Evolutionary conservation across 1,284 basidiomycete genomes (phyloP).

Genomic region (Fomitopsis pinicola): DNA sequence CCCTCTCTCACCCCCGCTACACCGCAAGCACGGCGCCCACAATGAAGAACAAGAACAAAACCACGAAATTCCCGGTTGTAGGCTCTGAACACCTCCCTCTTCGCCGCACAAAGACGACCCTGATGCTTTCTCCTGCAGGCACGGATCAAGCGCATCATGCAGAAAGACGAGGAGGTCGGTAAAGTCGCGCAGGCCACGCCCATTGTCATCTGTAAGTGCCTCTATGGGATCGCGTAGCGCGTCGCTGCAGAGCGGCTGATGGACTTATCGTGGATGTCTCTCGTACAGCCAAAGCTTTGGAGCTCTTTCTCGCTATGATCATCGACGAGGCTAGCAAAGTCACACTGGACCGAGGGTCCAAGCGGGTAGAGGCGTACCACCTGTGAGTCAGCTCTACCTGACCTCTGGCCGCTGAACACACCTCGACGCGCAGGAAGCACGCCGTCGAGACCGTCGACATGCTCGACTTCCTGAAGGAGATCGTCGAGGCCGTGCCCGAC

Average conservation of each 20-base stretch:
- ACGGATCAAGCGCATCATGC: conserved; percentile 99
- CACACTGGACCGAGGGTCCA: conserved; percentile 76
- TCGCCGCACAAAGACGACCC: not conserved
- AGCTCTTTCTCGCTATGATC: conserved; percentile 88
- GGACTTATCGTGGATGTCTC: not conserved
- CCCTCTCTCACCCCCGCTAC: not conserved
- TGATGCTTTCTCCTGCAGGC: conserved; percentile 48
- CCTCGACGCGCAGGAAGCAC: conserved; percentile 71
- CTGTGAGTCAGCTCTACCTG: conserved; percentile 58
- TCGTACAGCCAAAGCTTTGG: conserved; percentile 85
- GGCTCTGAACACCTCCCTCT: conserved; percentile 13
- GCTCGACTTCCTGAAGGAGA: conserved; percentile 95
- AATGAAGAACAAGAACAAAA: conserved; percentile 84
- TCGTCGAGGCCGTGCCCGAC: conserved; percentile 88
- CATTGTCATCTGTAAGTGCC: conserved; percentile 88
- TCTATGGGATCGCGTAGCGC: not conserved
- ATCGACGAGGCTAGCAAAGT: conserved; percentile 85
- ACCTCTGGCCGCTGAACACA: not conserved
- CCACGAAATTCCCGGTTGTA: conserved; percentile 82
- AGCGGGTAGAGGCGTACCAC: conserved; percentile 93
- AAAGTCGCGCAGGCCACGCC: conserved; percentile 98
- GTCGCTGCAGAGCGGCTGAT: not conserved
- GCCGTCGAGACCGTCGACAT: conserved; percentile 86
- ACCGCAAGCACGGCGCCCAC: not conserved
- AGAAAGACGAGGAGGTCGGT: conserved; percentile 99